phyloP scores from a whole-genome alignment of 2,329 filamentous ascomycete species.

The Aspergillus tanneri region DNA sequence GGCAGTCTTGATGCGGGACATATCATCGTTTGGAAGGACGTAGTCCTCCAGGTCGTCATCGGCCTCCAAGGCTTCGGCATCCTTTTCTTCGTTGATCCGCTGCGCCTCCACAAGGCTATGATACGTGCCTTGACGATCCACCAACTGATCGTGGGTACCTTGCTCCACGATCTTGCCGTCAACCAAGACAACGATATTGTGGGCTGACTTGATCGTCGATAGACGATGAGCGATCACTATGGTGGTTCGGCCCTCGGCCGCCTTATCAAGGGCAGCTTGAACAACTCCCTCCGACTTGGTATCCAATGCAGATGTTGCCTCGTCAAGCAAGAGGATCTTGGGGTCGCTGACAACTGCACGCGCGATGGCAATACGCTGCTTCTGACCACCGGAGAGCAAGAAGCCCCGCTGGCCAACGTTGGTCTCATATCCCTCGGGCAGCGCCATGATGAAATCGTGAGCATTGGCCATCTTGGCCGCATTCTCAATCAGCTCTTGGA shows the following conservation, averaged over 20 bases:
- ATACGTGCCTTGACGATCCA: conserved; percentile 72
- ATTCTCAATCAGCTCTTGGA: conserved; percentile 69
- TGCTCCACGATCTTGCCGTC: conserved; percentile 86
- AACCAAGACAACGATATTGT: conserved; percentile 94
- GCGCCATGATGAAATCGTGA: conserved; percentile 78
- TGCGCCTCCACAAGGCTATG: conserved; percentile 85
- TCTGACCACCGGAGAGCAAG: conserved; percentile 88
- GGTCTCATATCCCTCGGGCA: conserved; percentile 89
- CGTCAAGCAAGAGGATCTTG: conserved; percentile 87
- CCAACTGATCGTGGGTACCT: conserved; percentile 77
- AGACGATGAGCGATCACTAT: conserved; percentile 95
- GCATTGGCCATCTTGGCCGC: conserved; percentile 91
- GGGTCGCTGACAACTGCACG: conserved; percentile 87
- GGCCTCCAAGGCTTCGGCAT: conserved; percentile 31
- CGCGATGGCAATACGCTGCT: conserved; percentile 94
- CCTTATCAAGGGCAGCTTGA: conserved; percentile 85
- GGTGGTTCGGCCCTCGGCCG: conserved; percentile 82
- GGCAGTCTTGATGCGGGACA: conserved; percentile 35
- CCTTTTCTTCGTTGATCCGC: conserved; percentile 64
- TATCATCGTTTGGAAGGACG: conserved; percentile 26
- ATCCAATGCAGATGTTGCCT: conserved; percentile 90
- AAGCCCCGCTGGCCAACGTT: conserved; percentile 95
- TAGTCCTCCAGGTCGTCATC: conserved; percentile 30
- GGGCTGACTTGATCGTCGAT: conserved; percentile 88
- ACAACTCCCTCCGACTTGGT: conserved; percentile 94